A percentile compares a stretch with the other conserved stretches of the same genome.
Conservation (phyloP, 805 yeast genomes). For the Jamesozyma spencerorum region DNA sequence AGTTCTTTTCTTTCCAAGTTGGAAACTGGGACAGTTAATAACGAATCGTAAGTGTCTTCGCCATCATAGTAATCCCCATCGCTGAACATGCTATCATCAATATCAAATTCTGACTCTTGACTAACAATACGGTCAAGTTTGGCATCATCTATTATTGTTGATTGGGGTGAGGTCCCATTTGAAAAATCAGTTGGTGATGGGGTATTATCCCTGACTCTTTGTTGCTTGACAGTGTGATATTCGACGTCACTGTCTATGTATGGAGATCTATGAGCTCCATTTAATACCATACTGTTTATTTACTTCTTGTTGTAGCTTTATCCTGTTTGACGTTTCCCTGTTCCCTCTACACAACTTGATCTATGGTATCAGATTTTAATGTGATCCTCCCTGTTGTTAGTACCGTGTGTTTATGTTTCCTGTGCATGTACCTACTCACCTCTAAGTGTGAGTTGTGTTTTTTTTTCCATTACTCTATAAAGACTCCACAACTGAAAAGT, state of each 20-base stretch:
- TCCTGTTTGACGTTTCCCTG: no score
- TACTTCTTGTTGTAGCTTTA: no score
- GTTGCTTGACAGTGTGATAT: no score
- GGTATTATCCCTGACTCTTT: no score
- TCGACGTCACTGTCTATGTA: not conserved
- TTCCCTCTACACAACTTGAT: no score
- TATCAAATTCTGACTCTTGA: slow-evolving; percentile 19
- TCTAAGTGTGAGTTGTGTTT: no score
- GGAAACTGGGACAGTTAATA: slow-evolving; percentile 9
- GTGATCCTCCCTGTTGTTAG: no score
- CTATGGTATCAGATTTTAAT: no score
- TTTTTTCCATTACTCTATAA: no score
- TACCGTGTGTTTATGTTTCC: no score
- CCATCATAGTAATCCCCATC: slow-evolving; percentile 10
- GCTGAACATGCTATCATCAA: slow-evolving; percentile 15
- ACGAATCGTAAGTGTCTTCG: slow-evolving; percentile 9
- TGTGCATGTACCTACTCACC: no score
- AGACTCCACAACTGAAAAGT: no score
- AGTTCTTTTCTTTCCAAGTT: slow-evolving; percentile 7
- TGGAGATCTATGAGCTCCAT: not conserved
- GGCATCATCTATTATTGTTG: not conserved
- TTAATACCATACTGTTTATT: not conserved
- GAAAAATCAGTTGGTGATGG: slow-evolving; percentile 2
- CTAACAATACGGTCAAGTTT: not conserved
- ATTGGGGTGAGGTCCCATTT: slow-evolving; percentile 2